Base-by-base conservation (phyloP, 139 green algal genomes). In the Volvox africanus region DNA sequence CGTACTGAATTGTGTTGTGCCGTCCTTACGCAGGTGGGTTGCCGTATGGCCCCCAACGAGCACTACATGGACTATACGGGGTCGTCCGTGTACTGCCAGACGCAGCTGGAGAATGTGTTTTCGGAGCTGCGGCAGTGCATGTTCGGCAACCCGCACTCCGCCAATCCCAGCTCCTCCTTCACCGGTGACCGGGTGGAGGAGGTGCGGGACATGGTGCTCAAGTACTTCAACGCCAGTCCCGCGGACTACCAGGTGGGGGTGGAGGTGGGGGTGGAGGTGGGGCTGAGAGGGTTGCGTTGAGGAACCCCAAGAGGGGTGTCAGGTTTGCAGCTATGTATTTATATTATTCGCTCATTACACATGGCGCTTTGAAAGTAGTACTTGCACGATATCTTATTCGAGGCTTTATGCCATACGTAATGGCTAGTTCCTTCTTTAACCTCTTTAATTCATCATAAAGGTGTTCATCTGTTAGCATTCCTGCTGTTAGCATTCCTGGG, bases 61-160 rank as follows among this genome's bases (percentile, higher is more conserved):
- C 95, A 97, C 92, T 98, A 98, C 94, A 36, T 98, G 75, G 96
- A 97, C 82, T 97, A 97, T 89, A 97, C 95, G 9, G 96, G 94
- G 79, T 92, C 81, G 84, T 89, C 75, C 73, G 92, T 97, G 68
- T 97, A 97, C 92, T 92, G 82, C 87, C 82, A 95, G 80, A 92
- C 44, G 28, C 95, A 96, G 88, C 83, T 97, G 28, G 88, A 93
- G 5, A 73, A 81, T 3, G 92, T 94, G 61, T 96, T 97, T 65
- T 61, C 94, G 22, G 95, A 97, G 88, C 92, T 97, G 82, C 61
- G 83, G 69, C 83, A 44, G 30, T 82, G 93, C 89, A 95, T 97
- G 89, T 97, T 95, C 85, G 96, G 96, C 94, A 98, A 98, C 93
- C 96, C 96, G 37, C 96, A 98, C 94, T 91, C 71, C 19, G 91